Evolutionary conservation across 352 stramenopile species (phyloP), one percentile per base, ranked within the genome.

Genomic region (Paralagenidium karlingii): DNA sequence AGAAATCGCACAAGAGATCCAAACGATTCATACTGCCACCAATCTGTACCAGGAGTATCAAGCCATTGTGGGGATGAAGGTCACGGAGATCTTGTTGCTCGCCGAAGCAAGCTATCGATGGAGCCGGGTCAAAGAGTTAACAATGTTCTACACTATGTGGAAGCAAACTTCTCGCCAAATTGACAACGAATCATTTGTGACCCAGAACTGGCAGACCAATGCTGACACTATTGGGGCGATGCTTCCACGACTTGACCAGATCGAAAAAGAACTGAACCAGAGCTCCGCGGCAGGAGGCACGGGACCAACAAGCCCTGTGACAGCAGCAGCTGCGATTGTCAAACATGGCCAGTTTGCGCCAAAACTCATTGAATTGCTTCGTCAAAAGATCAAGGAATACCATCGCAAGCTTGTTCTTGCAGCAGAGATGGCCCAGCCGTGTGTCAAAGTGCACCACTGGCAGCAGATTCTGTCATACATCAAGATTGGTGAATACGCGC

Each of bases 41-140:
- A 51, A 43, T 21, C 36, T 80, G n/a, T 86, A 83, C 26, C 60
- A 79, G 46, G 64, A 77, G 12, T 86, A 83, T 33, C 68, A 86
- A 32, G 55, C 55, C 31, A 77, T 82, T 56, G 67, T 83, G 8
- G 67, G 67, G 5, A 51, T 82, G 20, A 80, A 82, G 27, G 51
- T 73, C 10, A 62, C 62, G 1, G 68, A 81, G 8, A 65, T 81
- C n/a, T 51, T 51, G 9, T 46, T 68, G 31, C 45, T 86, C 0
- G 44, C 25, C 3, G 61, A 79, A 28, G 58, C 64, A 10, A 66
- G 38, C 22, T 22, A 21, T 5, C 60, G 61, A 19, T 86, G 68
- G 65, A 52, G 58, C 5, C 57, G 81, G 26, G 65, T 79, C 7
- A 59, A 83, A 26, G 60, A 77, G n/a, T 38, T 86, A 11, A 60